phyloP scores from a whole-genome alignment of 2,329 filamentous ascomycete species.

The Cordyceps cicadae region DNA sequence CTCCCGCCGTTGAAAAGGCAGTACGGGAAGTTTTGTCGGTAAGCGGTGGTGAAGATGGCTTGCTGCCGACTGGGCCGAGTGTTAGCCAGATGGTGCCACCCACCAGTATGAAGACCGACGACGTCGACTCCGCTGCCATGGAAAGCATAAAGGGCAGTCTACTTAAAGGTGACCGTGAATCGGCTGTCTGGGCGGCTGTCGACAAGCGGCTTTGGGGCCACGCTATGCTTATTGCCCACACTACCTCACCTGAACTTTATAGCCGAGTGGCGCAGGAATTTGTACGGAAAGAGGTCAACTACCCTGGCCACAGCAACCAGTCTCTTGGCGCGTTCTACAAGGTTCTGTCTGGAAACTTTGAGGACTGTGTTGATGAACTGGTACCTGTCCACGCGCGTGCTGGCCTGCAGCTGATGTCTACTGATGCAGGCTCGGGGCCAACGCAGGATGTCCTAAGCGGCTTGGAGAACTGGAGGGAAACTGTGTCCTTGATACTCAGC shows the following conservation, averaged over 20 bases:
- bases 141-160: constrained; percentile 66
- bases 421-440: constrained; percentile 50
- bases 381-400: constrained; percentile 88
- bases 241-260: constrained; percentile 73
- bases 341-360: constrained; percentile 84
- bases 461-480: constrained; percentile 90
- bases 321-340: constrained; percentile 88
- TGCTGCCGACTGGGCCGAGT: constrained; percentile 19
- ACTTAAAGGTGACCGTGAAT: constrained; percentile 74
- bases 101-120: constrained; percentile 48
- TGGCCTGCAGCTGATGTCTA: constrained; percentile 83
- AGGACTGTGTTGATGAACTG: constrained; percentile 92
- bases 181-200: constrained; percentile 86
- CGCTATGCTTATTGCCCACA: constrained; percentile 78
- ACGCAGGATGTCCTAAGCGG: constrained; percentile 72
- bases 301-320: constrained; percentile 69
- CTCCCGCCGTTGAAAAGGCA: constrained; percentile 60
- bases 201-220: constrained; percentile 95
- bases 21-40: constrained; percentile 69
- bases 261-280: constrained; percentile 94
- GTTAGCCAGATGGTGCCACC: constrained; percentile 20
- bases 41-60: constrained; percentile 19
- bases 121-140: constrained; percentile 59
- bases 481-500: constrained; percentile 73
- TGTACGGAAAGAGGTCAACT: constrained; percentile 87